Base-by-base conservation (phyloP, 352 stramenopile species). In the Saprolegnia parasitica region DNA sequence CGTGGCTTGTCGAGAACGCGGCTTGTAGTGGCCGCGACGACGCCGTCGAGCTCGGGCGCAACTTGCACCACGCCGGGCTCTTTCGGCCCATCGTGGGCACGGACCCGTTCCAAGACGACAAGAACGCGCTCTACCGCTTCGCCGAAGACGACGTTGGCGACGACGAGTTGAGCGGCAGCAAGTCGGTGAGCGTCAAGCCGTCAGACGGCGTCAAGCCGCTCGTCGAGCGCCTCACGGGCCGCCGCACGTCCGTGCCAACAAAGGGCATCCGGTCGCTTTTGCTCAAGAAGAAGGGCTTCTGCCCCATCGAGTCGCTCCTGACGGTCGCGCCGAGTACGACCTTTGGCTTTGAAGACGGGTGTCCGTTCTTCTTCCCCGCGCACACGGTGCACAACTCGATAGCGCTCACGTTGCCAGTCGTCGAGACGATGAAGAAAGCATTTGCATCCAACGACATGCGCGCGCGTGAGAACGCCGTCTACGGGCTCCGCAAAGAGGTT, bases 381-480 rank as follows among this genome's bases (percentile, higher is more conserved):
- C 58, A 67, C 45, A 67, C 58, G 42, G 23, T 15, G 10, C 58
- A 67, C 40, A 54, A 67, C 23, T 67, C 58, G 40, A 67, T 67
- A 18, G 58, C 58, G 4, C 45, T 67, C 23, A 67, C 58, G n/a
- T 39, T 67, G 45, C 58, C 58, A 1, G 35, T 67, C 24, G 58
- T 67, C 15, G 50, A 49, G 13, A 9, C 20, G 20, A 67, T 67
- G 58, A 67, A 67, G 58, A 6, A 11, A 35, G 58, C 58, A 23
- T 67, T 67, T 39, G 40, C n/a, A n/a, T n/a, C n/a, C n/a, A n/a
- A n/a, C n/a, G 50, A 67, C 35, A 24, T 67, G 58, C 58, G 50
- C 39, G 58, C 58, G 23, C 58, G 58, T 15, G 58, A 67, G 26
- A 49, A 40, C 11, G 37, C 58, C 1, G 39, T 67, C 13, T 40